Evolutionary conservation across 352 stramenopile species (phyloP), one percentile per base, ranked within the genome.

Genomic region (Pythium monospermum): DNA sequence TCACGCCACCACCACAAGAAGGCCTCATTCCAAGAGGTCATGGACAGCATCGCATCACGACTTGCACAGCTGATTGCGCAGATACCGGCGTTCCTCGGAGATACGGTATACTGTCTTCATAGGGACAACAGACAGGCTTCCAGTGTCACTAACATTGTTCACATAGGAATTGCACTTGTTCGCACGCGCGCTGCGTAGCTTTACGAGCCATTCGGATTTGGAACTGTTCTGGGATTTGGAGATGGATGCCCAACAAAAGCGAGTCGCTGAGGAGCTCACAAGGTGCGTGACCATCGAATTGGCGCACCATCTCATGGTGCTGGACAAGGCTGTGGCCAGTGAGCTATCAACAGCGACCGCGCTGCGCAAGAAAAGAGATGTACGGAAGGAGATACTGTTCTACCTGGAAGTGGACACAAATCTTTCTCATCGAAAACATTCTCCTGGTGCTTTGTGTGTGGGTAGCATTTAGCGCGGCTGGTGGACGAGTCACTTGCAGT

Each of bases 401-500:
- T n/a, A n/a, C n/a, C n/a, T n/a, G n/a, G n/a, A n/a, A n/a, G n/a
- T n/a, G n/a, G n/a, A n/a, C n/a, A n/a, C n/a, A n/a, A n/a, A n/a
- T n/a, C n/a, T n/a, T n/a, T n/a, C n/a, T n/a, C n/a, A n/a, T n/a
- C n/a, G n/a, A n/a, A n/a, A n/a, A n/a, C n/a, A 8, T 38, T 39
- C 25, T 37, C 7, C 3, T 11, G 1, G 37, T 43, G 15, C 12
- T 4, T 42, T 18, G 25, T 46, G 13, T 49, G 25, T 27, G 23
- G 49, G n/a, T 16, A 73, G 68, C 58, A 69, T 42, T 30, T 76
- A 12, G 16, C 35, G 6, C 38, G 49, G 7, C 64, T 85, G 25
- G 38, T 83, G 46, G 60, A 73, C 1, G 64, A 84, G 8, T 57
- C 60, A 10, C 33, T 47, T 21, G 46, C 65, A 30, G 43, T 85